Evolutionary conservation across 345 rosid species (phyloP).

Genomic region (Eucalyptus tenuipes): DNA sequence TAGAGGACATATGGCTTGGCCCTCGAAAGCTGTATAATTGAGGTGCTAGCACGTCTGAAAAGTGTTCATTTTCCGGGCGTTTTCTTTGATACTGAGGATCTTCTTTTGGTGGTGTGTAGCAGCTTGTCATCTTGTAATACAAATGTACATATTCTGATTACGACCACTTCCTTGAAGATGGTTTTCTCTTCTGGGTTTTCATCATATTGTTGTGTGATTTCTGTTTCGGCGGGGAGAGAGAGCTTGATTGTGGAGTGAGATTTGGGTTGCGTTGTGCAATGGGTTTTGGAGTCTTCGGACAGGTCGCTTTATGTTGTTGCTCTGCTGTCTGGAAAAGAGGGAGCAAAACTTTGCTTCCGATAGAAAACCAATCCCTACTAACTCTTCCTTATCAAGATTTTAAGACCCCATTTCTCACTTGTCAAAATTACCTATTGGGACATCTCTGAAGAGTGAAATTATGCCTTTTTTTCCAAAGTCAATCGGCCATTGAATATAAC

Average conservation of each 20-base stretch:
- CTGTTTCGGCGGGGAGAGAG: neutral
- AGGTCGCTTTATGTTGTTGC: neutral
- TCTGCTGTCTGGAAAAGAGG: neutral
- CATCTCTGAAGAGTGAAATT: neutral
- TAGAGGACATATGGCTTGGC: neutral
- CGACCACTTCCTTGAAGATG: neutral
- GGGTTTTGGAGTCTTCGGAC: neutral
- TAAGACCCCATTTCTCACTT: neutral
- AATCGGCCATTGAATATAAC: neutral
- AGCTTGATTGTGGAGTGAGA: neutral
- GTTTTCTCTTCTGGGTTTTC: neutral
- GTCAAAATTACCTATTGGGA: neutral
- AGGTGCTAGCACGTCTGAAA: neutral
- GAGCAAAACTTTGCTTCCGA: neutral
- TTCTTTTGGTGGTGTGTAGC: neutral
- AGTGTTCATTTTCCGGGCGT: neutral
- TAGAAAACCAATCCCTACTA: neutral
- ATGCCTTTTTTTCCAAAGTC: neutral
- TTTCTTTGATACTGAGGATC: neutral
- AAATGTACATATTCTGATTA: neutral
- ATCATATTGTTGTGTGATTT: neutral
- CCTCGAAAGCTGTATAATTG: neutral
- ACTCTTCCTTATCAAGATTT: neutral
- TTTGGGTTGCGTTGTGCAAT: neutral
- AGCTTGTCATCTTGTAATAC: neutral